Base-by-base conservation (phyloP, 495 filamentous ascomycete species). In the Filosporella fistucella region DNA sequence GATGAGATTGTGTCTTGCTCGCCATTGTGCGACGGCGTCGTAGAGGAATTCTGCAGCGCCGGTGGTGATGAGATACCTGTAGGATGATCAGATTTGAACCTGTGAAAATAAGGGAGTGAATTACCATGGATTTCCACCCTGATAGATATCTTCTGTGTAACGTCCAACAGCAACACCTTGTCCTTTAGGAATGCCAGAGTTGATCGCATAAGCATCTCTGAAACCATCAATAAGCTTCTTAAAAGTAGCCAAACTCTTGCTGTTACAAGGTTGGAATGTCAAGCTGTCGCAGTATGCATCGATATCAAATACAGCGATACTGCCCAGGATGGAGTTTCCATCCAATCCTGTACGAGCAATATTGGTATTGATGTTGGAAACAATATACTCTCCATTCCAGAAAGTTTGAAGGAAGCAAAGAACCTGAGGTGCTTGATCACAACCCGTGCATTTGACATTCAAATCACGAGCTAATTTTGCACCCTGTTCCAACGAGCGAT, bases 31-130 rank as follows among this genome's bases (percentile, higher is more conserved):
- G 0, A 79, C 49, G 4, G 80, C 81, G 47, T 77, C 72, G 53
- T 79, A 83, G n/a, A 85, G 68, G 35, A 72, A 69, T 51, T 85
- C 81, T 10, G 77, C 79, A 1, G 80, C 78, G 1, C 74, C 77
- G 32, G 77, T 59, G 0, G 81, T 84, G 25, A 58, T 56, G 13
- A 61, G 44, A 25, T 61, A 61, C 54, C 54, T 57, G 20, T 34
- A 20, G 9, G 39, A 43, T 29, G 39, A n/a, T 47, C 34, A 36
- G 28, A n/a, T 42, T 11, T 20, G 17, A 23, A 35, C 4, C 14
- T 13, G 13, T 21, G 16, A 9, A 16, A 11, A 14, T 1, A 18
- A 28, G 38, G 17, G 17, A 13, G 65, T 6, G 32, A 51, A 42
- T 46, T 40, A 57, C 69, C 74, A 78, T 21, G 39, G 76, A 37